Evolutionary conservation across 192 early-diverging fungal genomes (phyloP), one percentile per base, ranked within the genome.

Genomic region (Entophlyctis helioformis): DNA sequence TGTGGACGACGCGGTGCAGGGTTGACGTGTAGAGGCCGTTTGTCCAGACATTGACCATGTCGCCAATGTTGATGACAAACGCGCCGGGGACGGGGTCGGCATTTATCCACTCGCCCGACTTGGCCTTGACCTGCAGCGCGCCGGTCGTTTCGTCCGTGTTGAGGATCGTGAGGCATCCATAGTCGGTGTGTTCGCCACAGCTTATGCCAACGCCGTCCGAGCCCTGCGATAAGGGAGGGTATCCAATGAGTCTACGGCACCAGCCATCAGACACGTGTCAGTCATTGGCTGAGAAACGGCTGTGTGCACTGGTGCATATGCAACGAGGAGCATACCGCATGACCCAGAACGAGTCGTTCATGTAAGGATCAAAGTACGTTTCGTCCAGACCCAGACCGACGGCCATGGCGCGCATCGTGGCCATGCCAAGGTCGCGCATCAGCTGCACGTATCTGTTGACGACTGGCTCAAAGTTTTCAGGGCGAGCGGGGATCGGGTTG

Each of bases 161-260:
- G 11, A 76, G 50, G 47, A 76, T 65, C 2, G 73, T 76, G 22
- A 72, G 24, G 45, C 41, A 52, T 6, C 69, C 42, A 39, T 53
- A 72, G 29, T 63, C 69, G n/a, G 57, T 66, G 46, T 74, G 70
- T n/a, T 72, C 71, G 16, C 72, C 69, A 33, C 70, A 74, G 43
- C 57, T 67, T 8, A 69, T 29, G 19, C 58, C 64, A 18, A 60
- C 51, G 20, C 53, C 41, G 9, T 33, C 41, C 15, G 28, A 48
- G 18, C 27, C 39, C 9, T 24, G 2, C 27, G 26, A 34, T 3
- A 71, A 47, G 18, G 56, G 41, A 8, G 67, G 67, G 46, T 72
- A 55, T 58, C n/a, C n/a, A n/a, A n/a, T n/a, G n/a, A n/a, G n/a
- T n/a, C n/a, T n/a, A n/a, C n/a, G n/a, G n/a, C 13, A 9, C 9